Evolutionary conservation across 2,329 filamentous ascomycete genomes (phyloP).

Genomic region (Metarhizium album): DNA sequence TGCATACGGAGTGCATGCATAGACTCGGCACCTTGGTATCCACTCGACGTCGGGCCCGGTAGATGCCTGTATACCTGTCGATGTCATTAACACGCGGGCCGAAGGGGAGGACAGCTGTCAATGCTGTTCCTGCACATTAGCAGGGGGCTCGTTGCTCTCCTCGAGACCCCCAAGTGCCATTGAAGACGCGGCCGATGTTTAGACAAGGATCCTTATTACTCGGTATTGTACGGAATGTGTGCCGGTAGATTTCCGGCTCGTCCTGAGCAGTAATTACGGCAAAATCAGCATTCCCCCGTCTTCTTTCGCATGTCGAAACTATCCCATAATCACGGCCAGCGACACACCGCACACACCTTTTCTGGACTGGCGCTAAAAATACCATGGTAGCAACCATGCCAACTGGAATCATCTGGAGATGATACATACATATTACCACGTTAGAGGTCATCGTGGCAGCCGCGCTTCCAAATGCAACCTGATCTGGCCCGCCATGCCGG

Average conservation of each 20-base stretch:
- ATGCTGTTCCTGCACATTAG: neutral
- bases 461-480: neutral
- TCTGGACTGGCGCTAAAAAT: too few relatives aligned
- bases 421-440: neutral
- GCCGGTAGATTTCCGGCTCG: too few relatives aligned
- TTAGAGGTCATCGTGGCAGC: neutral
- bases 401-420: neutral
- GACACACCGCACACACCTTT: too few relatives aligned
- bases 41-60: neutral
- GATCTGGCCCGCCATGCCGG: neutral
- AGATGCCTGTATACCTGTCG: neutral
- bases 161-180: neutral
- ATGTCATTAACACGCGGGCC: neutral
- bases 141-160: neutral
- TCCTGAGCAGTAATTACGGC: too few relatives aligned
- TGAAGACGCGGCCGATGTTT: too few relatives aligned
- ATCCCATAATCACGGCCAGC: too few relatives aligned
- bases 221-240: too few relatives aligned
- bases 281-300: too few relatives aligned
- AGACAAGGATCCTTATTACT: too few relatives aligned
- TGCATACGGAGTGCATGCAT: neutral
- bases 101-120: neutral
- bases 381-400: neutral
- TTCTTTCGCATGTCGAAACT: too few relatives aligned
- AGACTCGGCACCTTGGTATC: neutral